Percentiles rank a stretch among this genome's conserved stretches.
phyloP scores from a whole-genome alignment of 2,329 filamentous ascomycete species.

The Tolypocladium inflatum region DNA sequence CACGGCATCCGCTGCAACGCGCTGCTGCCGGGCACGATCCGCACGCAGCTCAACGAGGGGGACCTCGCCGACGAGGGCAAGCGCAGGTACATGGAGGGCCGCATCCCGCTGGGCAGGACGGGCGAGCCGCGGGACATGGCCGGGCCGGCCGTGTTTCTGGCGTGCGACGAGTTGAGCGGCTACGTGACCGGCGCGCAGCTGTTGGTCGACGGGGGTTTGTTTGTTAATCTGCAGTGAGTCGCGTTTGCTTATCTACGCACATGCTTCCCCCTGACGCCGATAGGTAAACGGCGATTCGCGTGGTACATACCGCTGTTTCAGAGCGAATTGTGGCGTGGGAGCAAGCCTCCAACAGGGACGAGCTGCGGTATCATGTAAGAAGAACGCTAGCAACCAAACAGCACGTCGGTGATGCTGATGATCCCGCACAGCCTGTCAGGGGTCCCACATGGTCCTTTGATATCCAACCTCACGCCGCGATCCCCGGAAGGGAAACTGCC shows the following conservation, averaged over 20 bases:
- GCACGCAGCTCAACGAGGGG: constrained; percentile 75
- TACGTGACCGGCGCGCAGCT: constrained; percentile 79
- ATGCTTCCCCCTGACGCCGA: no score
- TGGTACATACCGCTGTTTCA: not conserved
- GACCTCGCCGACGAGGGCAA: constrained; percentile 68
- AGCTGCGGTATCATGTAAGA: not conserved
- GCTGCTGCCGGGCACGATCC: constrained; percentile 71
- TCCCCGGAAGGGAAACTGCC: no score
- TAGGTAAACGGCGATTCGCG: not conserved
- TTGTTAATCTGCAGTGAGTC: constrained; percentile 75
- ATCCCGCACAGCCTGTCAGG: not conserved
- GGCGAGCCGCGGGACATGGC: constrained; percentile 66
- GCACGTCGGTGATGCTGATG: not conserved
- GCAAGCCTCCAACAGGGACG: not conserved
- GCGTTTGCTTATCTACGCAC: not conserved
- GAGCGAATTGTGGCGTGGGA: not conserved
- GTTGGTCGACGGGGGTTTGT: constrained; percentile 79
- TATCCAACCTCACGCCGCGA: no score
- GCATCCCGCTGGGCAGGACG: constrained; percentile 71
- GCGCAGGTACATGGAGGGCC: constrained; percentile 66
- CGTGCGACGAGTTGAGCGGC: constrained; percentile 65
- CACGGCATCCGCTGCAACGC: constrained; percentile 77
- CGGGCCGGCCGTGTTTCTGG: constrained; percentile 78
- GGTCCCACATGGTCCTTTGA: not conserved
- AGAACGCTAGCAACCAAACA: not conserved